phyloP scores from a whole-genome alignment of 1,284 basidiomycete species.

The Ganoderma sinense region DNA sequence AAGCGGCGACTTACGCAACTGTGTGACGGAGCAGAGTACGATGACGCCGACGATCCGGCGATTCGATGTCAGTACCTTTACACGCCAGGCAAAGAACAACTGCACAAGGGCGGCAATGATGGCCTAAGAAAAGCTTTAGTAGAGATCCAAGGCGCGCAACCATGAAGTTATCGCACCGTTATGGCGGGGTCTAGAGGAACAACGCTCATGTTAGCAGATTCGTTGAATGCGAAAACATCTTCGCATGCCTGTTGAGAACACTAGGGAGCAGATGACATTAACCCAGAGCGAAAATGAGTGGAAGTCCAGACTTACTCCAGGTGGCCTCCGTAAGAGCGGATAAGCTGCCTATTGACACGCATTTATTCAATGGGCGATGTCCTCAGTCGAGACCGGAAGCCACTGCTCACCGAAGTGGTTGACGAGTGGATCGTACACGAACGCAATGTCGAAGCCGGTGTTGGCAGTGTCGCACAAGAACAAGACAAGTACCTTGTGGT shows the following conservation, averaged over 20 bases:
- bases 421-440: slow-evolving; percentile 41
- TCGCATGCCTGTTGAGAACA: not conserved
- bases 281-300: not conserved
- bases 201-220: not conserved
- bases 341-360: not conserved
- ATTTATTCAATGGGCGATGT: not conserved
- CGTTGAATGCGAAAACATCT: not conserved
- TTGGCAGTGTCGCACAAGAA: slow-evolving; percentile 42
- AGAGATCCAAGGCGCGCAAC: not conserved
- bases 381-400: not conserved
- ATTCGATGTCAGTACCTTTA: slow-evolving; percentile 32
- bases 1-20: not conserved
- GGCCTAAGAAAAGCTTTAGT: slow-evolving; percentile 35
- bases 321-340: not conserved
- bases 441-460: slow-evolving; percentile 38
- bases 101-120: slow-evolving; percentile 45
- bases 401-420: slow-evolving; percentile 15
- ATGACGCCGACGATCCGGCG: slow-evolving; percentile 6
- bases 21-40: not conserved
- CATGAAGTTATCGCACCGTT: not conserved
- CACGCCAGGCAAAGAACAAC: slow-evolving; percentile 47
- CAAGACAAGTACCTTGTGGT: slow-evolving; percentile 25
- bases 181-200: not conserved
- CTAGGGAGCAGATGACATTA: not conserved
- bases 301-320: not conserved